Base-by-base conservation (phyloP, 768 basidiomycete genomes). In the Tricholoma flavovirens region DNA sequence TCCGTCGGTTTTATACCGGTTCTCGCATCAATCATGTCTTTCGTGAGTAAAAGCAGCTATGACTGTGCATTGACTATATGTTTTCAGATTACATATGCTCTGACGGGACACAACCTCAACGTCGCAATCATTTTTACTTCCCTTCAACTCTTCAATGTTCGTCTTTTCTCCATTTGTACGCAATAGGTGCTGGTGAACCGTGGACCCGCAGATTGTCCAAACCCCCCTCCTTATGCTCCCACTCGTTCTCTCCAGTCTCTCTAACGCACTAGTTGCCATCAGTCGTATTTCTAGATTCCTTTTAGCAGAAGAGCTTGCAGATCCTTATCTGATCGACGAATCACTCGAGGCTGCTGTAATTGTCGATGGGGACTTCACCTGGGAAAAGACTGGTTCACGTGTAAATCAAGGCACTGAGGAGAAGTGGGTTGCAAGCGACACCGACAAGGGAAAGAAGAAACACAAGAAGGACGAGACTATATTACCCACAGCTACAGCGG, bases 31-130 rank as follows among this genome's bases (percentile, higher is more conserved):
- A 70, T 83, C 49, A 58, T 81, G 33, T 74, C 78, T 14, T 79
- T 81, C 60, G 82, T 83, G 58, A 48, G 79, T 69, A 24, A n/a
- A 19, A 5, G n/a, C 33, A 12, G 2, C 26, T 11, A 19, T 53
- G 40, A 19, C 17, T 19, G 5, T 15, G 15, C 15, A 42, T 1
- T 7, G 1, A 5, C 7, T 42, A 42, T 19, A 14, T 33, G 12
- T 32, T 14, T 50, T 4, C 64, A 86, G 79, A 80, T 88, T 60
- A 83, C 84, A 0, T 88, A 87, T 62, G 74, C 75, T 0, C 67
- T 86, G 12, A 79, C 69, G 21, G 81, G 81, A 5, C 81, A 84
- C 57, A 64, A 69, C 9, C 73, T 86, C 12, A 74, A 79, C 54
- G 68, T 82, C 1, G 78, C 82, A 0, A 69, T 74, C 51, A 80